Conservation (phyloP, 1,284 basidiomycete genomes). For the Leccinum pachyderme region DNA sequence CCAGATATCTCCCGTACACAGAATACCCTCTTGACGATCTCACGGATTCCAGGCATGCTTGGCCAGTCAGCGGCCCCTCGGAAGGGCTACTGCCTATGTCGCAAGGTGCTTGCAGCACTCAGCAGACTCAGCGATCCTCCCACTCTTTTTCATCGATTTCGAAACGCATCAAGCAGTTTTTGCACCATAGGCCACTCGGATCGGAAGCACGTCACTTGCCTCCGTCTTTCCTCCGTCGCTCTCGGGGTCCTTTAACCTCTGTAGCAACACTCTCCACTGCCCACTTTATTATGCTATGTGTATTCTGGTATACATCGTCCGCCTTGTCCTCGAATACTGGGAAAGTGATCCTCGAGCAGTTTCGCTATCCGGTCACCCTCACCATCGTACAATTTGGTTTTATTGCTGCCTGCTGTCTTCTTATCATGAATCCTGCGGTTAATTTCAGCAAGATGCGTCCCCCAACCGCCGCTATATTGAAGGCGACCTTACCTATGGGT, state of each 20-base stretch:
- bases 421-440: constrained; percentile 74
- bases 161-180: constrained; percentile 19
- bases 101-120: constrained; percentile 7
- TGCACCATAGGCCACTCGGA: constrained; percentile 17
- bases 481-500: constrained; percentile 87
- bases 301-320: constrained; percentile 81
- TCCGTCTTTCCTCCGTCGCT: constrained; percentile 28
- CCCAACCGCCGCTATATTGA: constrained; percentile 74
- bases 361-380: constrained; percentile 86
- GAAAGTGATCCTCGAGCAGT: constrained; percentile 84
- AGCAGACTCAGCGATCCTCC: constrained; percentile 3
- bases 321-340: constrained; percentile 89
- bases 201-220: constrained; percentile 15
- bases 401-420: constrained; percentile 81
- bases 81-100: constrained; percentile 12
- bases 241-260: constrained; percentile 17
- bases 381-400: constrained; percentile 99
- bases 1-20: constrained; percentile 20
- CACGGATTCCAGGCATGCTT: constrained; percentile 15
- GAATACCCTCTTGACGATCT: constrained; percentile 18
- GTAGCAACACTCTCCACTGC: constrained; percentile 22
- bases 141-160: constrained; percentile 11
- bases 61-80: constrained; percentile 27
- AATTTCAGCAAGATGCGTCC: constrained; percentile 64
- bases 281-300: constrained; percentile 66